Conservation (phyloP, 78 protist species). For the Planoprotostelium fungivorum region DNA sequence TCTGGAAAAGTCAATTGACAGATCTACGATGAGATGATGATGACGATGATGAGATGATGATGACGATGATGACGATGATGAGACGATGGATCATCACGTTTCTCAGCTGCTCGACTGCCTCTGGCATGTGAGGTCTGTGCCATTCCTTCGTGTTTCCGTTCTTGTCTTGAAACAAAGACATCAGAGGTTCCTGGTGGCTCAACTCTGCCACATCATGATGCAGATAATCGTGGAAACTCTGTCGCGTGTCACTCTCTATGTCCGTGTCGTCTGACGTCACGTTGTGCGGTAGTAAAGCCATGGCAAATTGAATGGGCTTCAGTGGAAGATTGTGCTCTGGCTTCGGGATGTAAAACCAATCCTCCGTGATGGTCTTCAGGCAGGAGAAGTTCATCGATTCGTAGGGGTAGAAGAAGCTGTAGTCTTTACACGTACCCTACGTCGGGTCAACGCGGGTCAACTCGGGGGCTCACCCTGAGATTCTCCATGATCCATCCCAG, state of each 20-base stretch:
- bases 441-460: neutral
- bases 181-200: neutral
- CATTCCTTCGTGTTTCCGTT: neutral
- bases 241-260: neutral
- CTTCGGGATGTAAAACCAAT: neutral
- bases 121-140: neutral
- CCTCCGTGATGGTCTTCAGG: neutral
- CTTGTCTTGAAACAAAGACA: neutral
- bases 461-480: neutral
- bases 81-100: too few relatives aligned
- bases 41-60: too few relatives aligned
- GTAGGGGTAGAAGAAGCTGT: neutral
- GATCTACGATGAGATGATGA: too few relatives aligned
- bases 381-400: neutral
- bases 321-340: neutral
- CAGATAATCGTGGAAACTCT: neutral
- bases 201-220: neutral
- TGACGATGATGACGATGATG: too few relatives aligned
- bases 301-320: neutral
- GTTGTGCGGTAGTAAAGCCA: neutral
- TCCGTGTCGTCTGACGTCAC: neutral
- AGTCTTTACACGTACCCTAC: neutral
- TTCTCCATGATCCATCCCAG: neutral
- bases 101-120: neutral
- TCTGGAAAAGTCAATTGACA: too few relatives aligned